A percentile compares a stretch with the other conserved stretches of the same genome.
Evolutionary conservation across 352 stramenopile species (phyloP).

Genomic region (Phytophthora cactorum): DNA sequence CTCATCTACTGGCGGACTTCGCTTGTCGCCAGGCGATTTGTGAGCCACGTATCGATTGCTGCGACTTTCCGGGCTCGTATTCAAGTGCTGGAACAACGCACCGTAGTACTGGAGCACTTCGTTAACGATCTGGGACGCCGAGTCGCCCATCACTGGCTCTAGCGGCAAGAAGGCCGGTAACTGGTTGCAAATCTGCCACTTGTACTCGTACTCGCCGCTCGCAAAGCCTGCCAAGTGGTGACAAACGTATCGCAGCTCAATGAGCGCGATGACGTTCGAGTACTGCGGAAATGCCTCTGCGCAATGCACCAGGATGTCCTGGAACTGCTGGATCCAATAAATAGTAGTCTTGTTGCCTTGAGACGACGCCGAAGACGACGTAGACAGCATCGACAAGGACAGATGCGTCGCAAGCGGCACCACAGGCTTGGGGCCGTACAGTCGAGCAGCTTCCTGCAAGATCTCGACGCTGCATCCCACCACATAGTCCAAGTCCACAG

Average conservation of each 20-base stretch:
- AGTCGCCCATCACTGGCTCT: conserved; percentile 61
- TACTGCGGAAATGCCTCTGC: conserved; percentile 74
- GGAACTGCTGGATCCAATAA: conserved; percentile 88
- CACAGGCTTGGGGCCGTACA: conserved; percentile 68
- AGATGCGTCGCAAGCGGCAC: conserved; percentile 39
- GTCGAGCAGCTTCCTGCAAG: conserved; percentile 70
- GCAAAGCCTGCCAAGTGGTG: conserved; percentile 79
- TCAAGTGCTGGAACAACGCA: conserved; percentile 64
- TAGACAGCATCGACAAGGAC: conserved; percentile 45
- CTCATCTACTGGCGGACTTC: conserved; percentile 1
- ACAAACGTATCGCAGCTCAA: conserved; percentile 84
- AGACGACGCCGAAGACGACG: conserved; percentile 46
- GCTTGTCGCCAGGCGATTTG: conserved; percentile 23
- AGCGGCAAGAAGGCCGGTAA: conserved; percentile 49
- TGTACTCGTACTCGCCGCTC: conserved; percentile 62
- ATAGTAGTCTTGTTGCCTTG: conserved; percentile 57
- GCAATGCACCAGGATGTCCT: conserved; percentile 71
- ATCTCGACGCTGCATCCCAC: conserved; percentile 74
- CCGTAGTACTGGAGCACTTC: conserved; percentile 84
- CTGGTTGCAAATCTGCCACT: conserved; percentile 82
- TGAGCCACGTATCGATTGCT: conserved; percentile 42
- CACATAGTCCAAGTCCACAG: conserved; percentile 56
- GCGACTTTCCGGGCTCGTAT: conserved; percentile 60
- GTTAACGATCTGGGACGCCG: conserved; percentile 69
- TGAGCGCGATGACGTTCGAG: conserved; percentile 65